Evolutionary conservation across 2,329 filamentous ascomycete genomes (phyloP).

Genomic region (Ascomycota sp.): DNA sequence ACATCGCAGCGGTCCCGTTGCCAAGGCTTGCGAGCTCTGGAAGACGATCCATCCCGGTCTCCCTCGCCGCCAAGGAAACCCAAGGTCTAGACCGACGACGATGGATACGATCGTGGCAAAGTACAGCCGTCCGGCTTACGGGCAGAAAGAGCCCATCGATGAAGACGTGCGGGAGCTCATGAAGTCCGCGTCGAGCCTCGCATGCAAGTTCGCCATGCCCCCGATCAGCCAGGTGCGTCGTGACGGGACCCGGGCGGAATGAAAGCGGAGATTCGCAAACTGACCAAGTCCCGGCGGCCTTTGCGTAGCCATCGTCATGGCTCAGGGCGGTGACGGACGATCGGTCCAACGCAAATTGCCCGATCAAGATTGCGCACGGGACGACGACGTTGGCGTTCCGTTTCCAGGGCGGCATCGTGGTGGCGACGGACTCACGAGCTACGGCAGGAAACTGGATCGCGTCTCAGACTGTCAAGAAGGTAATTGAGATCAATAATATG

Average conservation of each 20-base stretch:
- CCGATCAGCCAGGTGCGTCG: slow-evolving; percentile 59
- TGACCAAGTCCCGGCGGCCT: too few species aligned
- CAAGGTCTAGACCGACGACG: too few species aligned
- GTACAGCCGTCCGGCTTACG: slow-evolving; percentile 64
- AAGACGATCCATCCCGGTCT: too few species aligned
- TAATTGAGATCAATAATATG: slow-evolving; percentile 92
- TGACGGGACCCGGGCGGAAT: background rate
- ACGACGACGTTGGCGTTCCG: slow-evolving; percentile 95
- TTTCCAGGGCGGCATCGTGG: slow-evolving; percentile 96
- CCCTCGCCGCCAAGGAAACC: too few species aligned
- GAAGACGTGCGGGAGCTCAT: slow-evolving; percentile 56
- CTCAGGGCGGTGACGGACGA: slow-evolving; percentile 95
- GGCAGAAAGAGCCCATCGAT: slow-evolving; percentile 49
- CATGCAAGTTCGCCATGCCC: slow-evolving; percentile 86
- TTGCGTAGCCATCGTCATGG: slow-evolving; percentile 78
- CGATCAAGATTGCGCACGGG: slow-evolving; percentile 98
- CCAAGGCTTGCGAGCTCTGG: too few species aligned
- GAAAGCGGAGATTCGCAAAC: background rate
- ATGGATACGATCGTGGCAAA: slow-evolving; percentile 91
- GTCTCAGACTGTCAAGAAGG: slow-evolving; percentile 98
- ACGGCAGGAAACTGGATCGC: slow-evolving; percentile 98
- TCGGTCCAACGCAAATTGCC: slow-evolving; percentile 86
- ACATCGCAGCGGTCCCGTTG: too few species aligned
- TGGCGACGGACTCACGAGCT: slow-evolving; percentile 91
- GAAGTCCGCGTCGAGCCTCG: slow-evolving; percentile 54